phyloP scores from a whole-genome alignment of 495 filamentous ascomycete genomes.

The Aspergillus indologenus region DNA sequence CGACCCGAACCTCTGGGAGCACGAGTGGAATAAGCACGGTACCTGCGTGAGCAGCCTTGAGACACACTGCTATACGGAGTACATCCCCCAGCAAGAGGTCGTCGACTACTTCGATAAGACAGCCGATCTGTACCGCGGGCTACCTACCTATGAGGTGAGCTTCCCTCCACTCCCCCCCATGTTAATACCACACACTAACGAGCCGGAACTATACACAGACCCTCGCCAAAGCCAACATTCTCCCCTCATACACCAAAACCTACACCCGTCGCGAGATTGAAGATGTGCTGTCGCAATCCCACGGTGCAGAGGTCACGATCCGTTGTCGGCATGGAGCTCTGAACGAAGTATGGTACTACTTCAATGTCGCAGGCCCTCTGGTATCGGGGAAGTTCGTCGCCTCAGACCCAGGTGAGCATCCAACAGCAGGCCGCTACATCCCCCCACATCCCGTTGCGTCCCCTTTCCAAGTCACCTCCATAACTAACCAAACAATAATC shows the following conservation, averaged over 20 bases:
- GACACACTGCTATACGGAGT: slow-evolving; percentile 67
- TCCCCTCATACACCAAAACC: slow-evolving; percentile 40
- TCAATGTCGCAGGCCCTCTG: slow-evolving; percentile 72
- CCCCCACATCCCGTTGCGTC: background rate
- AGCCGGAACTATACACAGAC: slow-evolving; percentile 25
- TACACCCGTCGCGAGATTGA: slow-evolving; percentile 66
- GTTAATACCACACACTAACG: background rate
- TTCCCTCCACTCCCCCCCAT: background rate
- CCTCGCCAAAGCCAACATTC: slow-evolving; percentile 47
- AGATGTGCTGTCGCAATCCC: slow-evolving; percentile 56
- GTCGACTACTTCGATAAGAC: slow-evolving; percentile 60
- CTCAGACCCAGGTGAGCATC: slow-evolving; percentile 47
- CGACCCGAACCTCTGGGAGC: slow-evolving; percentile 71
- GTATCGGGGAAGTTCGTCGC: slow-evolving; percentile 74
- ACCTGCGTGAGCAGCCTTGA: slow-evolving; percentile 61
- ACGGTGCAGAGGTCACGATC: slow-evolving; percentile 65
- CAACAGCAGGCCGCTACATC: background rate
- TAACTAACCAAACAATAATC: background rate
- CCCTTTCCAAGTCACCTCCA: background rate
- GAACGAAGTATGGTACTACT: slow-evolving; percentile 84
- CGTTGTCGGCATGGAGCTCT: slow-evolving; percentile 59
- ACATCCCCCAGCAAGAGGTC: slow-evolving; percentile 59
- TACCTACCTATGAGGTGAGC: slow-evolving; percentile 45
- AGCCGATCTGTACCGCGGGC: slow-evolving; percentile 45
- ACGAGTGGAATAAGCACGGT: slow-evolving; percentile 87